Evolutionary conservation across 2,329 filamentous ascomycete species (phyloP).

Genomic region (Paraphaeosphaeria sporulosa): DNA sequence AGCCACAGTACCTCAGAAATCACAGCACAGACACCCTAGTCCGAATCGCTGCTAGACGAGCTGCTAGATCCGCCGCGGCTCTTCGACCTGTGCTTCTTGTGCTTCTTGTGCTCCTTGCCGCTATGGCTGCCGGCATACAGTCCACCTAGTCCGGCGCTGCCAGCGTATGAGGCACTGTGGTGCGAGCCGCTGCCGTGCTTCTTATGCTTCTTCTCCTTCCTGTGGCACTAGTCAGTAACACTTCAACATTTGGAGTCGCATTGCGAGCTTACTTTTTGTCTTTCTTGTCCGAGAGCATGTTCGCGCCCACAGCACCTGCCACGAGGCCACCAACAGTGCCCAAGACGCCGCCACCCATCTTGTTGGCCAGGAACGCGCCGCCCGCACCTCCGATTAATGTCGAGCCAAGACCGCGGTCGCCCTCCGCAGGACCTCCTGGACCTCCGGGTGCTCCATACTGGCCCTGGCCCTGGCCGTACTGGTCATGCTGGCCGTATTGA

Average conservation of each 20-base stretch:
- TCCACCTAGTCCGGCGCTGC: conserved; percentile 45
- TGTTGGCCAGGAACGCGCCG: conserved; percentile 63
- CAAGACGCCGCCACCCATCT: conserved; percentile 61
- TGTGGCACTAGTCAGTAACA: conserved; percentile 18
- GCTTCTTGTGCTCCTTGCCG: conserved; percentile 40
- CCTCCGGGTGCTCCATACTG: conserved; percentile 33
- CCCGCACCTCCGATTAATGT: conserved; percentile 62
- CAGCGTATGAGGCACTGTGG: conserved; percentile 38
- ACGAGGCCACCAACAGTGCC: conserved; percentile 61
- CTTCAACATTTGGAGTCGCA: not conserved
- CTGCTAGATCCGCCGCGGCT: conserved; percentile 43
- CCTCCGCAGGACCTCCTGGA: conserved; percentile 48
- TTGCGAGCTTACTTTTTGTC: conserved; percentile 45
- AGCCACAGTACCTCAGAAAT: not conserved
- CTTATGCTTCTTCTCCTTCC: conserved; percentile 47
- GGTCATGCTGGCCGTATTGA: conserved; percentile 16
- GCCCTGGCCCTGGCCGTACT: conserved; percentile 53
- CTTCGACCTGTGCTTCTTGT: conserved; percentile 41
- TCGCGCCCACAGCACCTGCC: conserved; percentile 64
- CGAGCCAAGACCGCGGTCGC: conserved; percentile 65
- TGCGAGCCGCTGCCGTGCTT: conserved; percentile 39
- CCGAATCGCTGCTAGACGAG: conserved; percentile 47
- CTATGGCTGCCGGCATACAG: conserved; percentile 42
- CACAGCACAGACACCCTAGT: conserved; percentile 26
- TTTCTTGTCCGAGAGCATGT: conserved; percentile 57